Base-by-base conservation (phyloP, 139 green algal genomes). In the Diplosphaera chodatii region DNA sequence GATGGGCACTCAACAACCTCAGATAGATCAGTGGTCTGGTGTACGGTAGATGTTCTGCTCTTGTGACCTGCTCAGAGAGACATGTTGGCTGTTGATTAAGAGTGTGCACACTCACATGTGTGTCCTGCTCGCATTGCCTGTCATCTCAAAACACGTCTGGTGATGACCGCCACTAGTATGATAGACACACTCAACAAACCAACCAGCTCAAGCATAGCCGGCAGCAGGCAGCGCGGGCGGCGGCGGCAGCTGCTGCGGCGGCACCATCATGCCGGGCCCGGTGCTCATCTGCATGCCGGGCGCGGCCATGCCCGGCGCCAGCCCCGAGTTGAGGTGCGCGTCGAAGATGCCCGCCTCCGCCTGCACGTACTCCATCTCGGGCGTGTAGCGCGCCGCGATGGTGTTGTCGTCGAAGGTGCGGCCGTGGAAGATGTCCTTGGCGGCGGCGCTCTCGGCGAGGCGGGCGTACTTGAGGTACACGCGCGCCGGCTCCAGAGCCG, bases 381-480 rank as follows among this genome's bases (percentile, higher is more conserved):
- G 18, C 13, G 48, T 4, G 64, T 37, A 82, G 4, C 8, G 63
- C 5, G 79, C 84, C n/a, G 77, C 84, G 63, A 95, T 86, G 31
- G 48, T 79, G 71, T 86, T 87, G 67, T 84, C 88, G 66, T 96
- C 89, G 68, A 96, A 91, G 27, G 80, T 77, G 32, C 90, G 84
- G 1, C 80, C 83, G 67, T 96, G 40, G 56, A 89, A 86, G 5
- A 85, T 56, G 71, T 59, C 67, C 41, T 82, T 83, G 77, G 75
- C 85, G 62, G 88, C 86, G 1, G 29, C 29, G 13, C 79, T 84
- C 63, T 93, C 81, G 0, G 78, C 77, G 20, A 56, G 55, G 0
- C 40, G 81, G 1, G 13, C 62, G 67, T 85, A 92, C 76, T 84
- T 84, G 68, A 94, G 70, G 74, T 93, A 96, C 41, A 87, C 83